phyloP scores from a whole-genome alignment of 805 yeast genomes.

The Millerago galiae region DNA sequence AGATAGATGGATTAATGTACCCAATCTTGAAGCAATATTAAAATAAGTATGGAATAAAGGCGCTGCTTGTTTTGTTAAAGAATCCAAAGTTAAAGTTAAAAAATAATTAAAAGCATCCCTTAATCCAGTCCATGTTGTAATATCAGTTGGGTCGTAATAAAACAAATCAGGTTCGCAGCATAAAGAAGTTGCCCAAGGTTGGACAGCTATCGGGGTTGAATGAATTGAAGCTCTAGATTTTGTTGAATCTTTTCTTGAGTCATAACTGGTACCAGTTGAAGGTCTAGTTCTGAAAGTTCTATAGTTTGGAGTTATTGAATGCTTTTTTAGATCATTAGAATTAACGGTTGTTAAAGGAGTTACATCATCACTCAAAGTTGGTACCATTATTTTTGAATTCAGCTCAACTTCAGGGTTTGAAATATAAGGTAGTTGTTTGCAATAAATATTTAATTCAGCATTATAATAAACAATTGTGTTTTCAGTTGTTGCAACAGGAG shows the following conservation, averaged over 20 bases:
- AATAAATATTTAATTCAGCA: slow-evolving; percentile 51
- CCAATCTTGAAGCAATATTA: slow-evolving; percentile 45
- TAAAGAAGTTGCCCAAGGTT: slow-evolving; percentile 22
- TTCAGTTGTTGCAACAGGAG: slow-evolving; percentile 50
- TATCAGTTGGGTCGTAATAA: slow-evolving; percentile 54
- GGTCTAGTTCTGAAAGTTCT: slow-evolving; percentile 14
- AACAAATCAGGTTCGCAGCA: slow-evolving; percentile 37
- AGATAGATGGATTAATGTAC: slow-evolving; percentile 47
- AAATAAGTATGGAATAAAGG: slow-evolving; percentile 48
- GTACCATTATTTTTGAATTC: slow-evolving; percentile 22
- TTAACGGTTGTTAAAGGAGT: slow-evolving; percentile 15
- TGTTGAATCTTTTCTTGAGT: slow-evolving; percentile 10
- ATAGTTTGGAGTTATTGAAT: slow-evolving; percentile 1
- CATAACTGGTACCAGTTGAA: slow-evolving; percentile 11
- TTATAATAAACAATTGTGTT: slow-evolving; percentile 56
- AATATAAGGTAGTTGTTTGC: slow-evolving; percentile 51
- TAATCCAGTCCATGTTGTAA: slow-evolving; percentile 53
- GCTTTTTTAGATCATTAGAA: slow-evolving; percentile 18
- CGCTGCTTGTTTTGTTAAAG: slow-evolving; percentile 44
- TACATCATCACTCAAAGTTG: slow-evolving; percentile 22
- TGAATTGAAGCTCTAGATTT: slow-evolving; percentile 14
- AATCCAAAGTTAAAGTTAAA: slow-evolving; percentile 41
- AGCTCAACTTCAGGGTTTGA: slow-evolving; percentile 31
- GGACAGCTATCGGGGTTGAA: slow-evolving; percentile 15
- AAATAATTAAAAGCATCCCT: slow-evolving; percentile 41